Base-by-base conservation (phyloP, 2,329 filamentous ascomycete genomes). In the Raffaelea albimanens region DNA sequence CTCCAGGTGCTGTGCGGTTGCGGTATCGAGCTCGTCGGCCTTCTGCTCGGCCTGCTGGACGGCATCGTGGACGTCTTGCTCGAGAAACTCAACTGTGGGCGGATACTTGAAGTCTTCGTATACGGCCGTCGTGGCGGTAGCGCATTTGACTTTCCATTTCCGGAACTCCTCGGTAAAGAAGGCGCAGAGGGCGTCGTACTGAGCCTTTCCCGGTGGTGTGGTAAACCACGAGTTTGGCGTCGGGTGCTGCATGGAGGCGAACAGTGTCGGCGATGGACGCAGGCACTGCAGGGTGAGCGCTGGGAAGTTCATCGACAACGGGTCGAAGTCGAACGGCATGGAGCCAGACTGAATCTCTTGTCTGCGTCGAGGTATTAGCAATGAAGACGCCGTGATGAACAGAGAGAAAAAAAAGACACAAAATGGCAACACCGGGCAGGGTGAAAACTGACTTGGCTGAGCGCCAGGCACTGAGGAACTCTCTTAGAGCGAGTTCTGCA, bases 251-350 rank as follows among this genome's bases (percentile, higher is more conserved):
- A 83, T 87, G 1, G 83, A 78, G 10, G 87, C 85, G 67, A 90
- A 91, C 7, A 96, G 72, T 1, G 87, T 93, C 4, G 87, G 82
- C 3, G 90, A 88, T 10, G 86, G 75, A 33, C 85, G 80, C 1
- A 97, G 78, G 55, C 91, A 83, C 53, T 85, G 86, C 11, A 96
- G 76, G 33, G 84, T 88, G 38, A 97, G 75, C 7, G 85, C 82
- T 7, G 90, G 88, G 58, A 95, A 96, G 50, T 88, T 88, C 61
- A 95, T 80, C 5, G 85, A 75, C 51, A 90, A 78, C 31, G 91
- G 85, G 55, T 96, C 87, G 66, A 95, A 94, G 54, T 91, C 85
- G 57, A 83, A 83, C 3, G 80, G 78, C 55, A 71, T 68, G 9
- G 75, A 75, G 45, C 68, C 67, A 54, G 72, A 68, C 51, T 80